Percentiles rank a stretch among this genome's conserved stretches.
phyloP scores from a whole-genome alignment of 2,329 filamentous ascomycete species.

The Colletotrichum sp. region DNA sequence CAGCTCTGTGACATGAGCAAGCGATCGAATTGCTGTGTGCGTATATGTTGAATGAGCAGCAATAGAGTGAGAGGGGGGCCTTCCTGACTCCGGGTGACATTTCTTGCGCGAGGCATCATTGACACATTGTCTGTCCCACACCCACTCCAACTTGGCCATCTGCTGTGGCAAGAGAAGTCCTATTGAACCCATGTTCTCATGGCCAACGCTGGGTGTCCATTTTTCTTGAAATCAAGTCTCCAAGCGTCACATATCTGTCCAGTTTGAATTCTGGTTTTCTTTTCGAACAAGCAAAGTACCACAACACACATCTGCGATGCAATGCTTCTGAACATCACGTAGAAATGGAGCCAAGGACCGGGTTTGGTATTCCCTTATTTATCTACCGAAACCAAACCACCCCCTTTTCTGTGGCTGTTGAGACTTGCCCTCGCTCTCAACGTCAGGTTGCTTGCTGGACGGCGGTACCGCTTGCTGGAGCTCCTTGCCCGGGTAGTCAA shows the following conservation, averaged over 20 bases:
- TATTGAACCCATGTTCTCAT: not conserved
- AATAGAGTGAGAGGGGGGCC: not conserved
- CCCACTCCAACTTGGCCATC: not conserved
- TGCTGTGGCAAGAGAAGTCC: not conserved
- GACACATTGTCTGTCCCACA: not conserved
- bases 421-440: slow-evolving; percentile 27
- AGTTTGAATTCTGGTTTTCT: not conserved
- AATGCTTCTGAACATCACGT: not conserved
- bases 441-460: slow-evolving; percentile 7
- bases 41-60: not conserved
- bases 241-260: not conserved
- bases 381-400: slow-evolving; percentile 78
- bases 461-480: slow-evolving; percentile 30
- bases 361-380: slow-evolving; percentile 14
- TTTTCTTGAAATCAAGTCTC: not conserved
- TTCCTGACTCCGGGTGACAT: not conserved
- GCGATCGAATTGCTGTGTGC: not conserved
- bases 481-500: slow-evolving; percentile 79
- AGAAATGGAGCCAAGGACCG: not conserved
- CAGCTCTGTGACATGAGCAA: not conserved
- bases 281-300: not conserved
- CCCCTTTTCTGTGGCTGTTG: slow-evolving; percentile 67
- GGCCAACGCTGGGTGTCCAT: not conserved
- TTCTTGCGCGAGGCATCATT: not conserved
- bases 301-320: not conserved